Evolutionary conservation across 2,329 filamentous ascomycete species (phyloP), one percentile per base, ranked within the genome.

Genomic region (Colletotrichum higginsianum): DNA sequence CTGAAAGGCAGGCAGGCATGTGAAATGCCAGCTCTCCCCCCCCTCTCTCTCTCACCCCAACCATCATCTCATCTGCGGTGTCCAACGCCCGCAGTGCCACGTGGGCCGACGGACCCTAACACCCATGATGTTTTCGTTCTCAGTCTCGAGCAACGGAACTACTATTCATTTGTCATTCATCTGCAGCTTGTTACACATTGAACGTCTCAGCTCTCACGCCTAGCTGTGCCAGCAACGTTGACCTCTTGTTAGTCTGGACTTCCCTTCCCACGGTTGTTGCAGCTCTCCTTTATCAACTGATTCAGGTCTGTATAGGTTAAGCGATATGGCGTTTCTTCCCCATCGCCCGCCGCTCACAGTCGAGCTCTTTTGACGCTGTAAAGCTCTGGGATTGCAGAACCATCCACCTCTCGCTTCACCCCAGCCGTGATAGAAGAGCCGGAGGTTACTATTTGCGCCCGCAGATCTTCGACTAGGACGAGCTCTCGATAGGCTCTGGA

Each of bases 41-140:
- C n/a, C n/a, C 21, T 38, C 44, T 40, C n/a, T 5, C n/a, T 35
- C 30, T 40, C 30, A 1, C 30, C 7, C 30, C 35, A 9, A 26
- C 23, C 38, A 58, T 35, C 66, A 35, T 69, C 66, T 42, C 53
- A 69, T 69, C n/a, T 66, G 21, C 21, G 0, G 38, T n/a, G n/a
- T 38, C 9, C 35, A 47, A 60, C 26, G 35, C 61, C 66, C 38
- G 52, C 55, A 4, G 16, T 46, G 40, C 38, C 61, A 66, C 66
- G 66, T 69, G 66, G 53, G n/a, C 2, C 21, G 13, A 53, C 40
- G 46, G 35, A 23, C n/a, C 46, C 53, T 50, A 50, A 47, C 44
- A 52, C 42, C 50, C 30, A 55, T 47, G 52, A 23, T 12, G 61
- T 66, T 46, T 57, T 35, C 66, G 23, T 21, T 23, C 30, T 56